Conservation (phyloP, 345 rosid species). For the Hibiscus tridactylites region DNA sequence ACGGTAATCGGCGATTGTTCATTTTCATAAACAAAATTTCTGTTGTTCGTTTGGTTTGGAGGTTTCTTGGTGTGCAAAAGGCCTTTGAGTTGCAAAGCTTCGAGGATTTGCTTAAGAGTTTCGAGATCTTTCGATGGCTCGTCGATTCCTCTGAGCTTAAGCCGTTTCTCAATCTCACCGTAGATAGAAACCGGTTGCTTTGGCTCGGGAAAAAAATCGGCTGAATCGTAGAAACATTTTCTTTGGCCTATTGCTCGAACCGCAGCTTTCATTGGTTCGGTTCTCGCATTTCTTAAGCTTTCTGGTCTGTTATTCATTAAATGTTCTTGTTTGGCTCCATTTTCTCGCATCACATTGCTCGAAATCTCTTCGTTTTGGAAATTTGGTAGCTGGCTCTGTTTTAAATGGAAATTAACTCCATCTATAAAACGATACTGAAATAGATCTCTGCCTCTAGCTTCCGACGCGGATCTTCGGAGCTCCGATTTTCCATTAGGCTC, state of each 20-base stretch:
- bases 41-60: conserved; percentile 20
- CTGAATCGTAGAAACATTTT: conserved; percentile 64
- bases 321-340: conserved; percentile 18
- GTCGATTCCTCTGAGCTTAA: conserved; percentile 57
- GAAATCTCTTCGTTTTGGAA: conserved; percentile 10
- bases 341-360: conserved; percentile 18
- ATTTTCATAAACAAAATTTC: conserved; percentile 39
- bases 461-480: conserved; percentile 91
- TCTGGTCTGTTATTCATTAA: conserved; percentile 8
- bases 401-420: conserved; percentile 21
- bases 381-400: conserved; percentile 24
- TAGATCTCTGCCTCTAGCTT: conserved; percentile 64
- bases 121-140: conserved; percentile 77
- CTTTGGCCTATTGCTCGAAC: conserved; percentile 31
- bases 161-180: conserved; percentile 57
- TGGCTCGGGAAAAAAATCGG: conserved; percentile 81
- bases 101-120: conserved; percentile 74
- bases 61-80: conserved; percentile 53
- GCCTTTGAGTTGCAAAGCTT: conserved; percentile 85
- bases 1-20: conserved; percentile 46
- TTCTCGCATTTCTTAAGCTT: conserved; percentile 31
- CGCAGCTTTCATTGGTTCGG: conserved; percentile 37
- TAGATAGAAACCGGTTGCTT: conserved; percentile 35
- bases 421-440: conserved; percentile 35
- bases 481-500: conserved; percentile 37